phyloP scores from a whole-genome alignment of 345 rosid species.

The Kandelia obovata region DNA sequence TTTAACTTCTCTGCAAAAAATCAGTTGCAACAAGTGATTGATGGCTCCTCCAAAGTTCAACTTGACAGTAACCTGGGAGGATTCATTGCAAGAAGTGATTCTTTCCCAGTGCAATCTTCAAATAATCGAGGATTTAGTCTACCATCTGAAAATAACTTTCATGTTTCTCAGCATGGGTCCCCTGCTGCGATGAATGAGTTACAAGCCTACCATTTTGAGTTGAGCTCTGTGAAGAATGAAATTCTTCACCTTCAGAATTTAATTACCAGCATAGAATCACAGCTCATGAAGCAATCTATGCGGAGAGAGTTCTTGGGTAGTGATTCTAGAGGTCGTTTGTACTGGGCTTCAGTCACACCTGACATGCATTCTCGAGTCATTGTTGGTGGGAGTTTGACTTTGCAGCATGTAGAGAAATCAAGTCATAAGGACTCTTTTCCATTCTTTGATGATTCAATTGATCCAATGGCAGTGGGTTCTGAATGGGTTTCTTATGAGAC shows the following conservation, averaged over 20 bases:
- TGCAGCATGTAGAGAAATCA: constrained; percentile 35
- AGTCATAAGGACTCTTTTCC: constrained; percentile 33
- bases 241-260: constrained; percentile 52
- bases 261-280: constrained; percentile 51
- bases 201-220: constrained; percentile 51
- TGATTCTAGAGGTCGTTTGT: constrained; percentile 75
- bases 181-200: constrained; percentile 45
- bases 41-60: constrained; percentile 32
- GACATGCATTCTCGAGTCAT: constrained; percentile 49
- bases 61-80: constrained; percentile 36
- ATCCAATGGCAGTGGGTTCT: constrained; percentile 31
- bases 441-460: constrained; percentile 38
- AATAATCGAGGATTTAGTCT: constrained; percentile 26
- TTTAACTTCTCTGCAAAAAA: constrained; percentile 32
- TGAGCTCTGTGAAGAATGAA: constrained; percentile 51
- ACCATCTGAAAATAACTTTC: constrained; percentile 27
- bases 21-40: constrained; percentile 34
- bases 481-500: constrained; percentile 68
- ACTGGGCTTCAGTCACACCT: constrained; percentile 68
- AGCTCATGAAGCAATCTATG: constrained; percentile 56
- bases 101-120: constrained; percentile 17
- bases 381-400: constrained; percentile 67
- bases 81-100: constrained; percentile 18
- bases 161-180: constrained; percentile 33
- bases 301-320: constrained; percentile 84